A percentile compares a stretch with the other conserved stretches of the same genome.
Conservation (phyloP, 805 yeast species). For the Nakazawaea holstii region DNA sequence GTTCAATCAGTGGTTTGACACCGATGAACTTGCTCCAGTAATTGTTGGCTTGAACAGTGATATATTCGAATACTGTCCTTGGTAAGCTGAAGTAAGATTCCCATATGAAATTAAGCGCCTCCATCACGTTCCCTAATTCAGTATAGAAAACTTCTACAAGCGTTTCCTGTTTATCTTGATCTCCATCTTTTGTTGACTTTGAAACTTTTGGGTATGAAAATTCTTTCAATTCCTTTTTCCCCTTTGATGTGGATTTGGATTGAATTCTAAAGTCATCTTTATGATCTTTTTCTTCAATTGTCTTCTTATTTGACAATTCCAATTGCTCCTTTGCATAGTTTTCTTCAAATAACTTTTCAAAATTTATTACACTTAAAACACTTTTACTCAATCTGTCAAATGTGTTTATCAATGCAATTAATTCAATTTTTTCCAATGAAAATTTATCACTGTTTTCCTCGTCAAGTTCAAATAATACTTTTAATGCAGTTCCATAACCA, state of each 20-base stretch:
- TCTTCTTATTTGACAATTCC: constrained; percentile 22
- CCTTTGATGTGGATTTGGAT: background rate
- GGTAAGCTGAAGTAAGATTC: constrained; percentile 71
- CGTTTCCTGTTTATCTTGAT: background rate
- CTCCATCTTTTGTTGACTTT: background rate
- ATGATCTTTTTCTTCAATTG: constrained; percentile 14
- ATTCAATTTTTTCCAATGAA: constrained; percentile 63
- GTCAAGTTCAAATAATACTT: constrained; percentile 76
- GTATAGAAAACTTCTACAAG: constrained; percentile 39
- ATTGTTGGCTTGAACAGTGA: constrained; percentile 41
- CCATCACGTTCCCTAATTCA: constrained; percentile 47
- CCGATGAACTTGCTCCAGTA: constrained; percentile 80
- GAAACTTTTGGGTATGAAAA: background rate
- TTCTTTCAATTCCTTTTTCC: background rate
- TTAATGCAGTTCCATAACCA: constrained; percentile 96
- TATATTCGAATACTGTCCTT: constrained; percentile 44
- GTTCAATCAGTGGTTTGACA: constrained; percentile 22
- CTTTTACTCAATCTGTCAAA: constrained; percentile 89
- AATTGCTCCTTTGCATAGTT: constrained; percentile 60
- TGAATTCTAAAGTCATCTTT: constrained; percentile 3
- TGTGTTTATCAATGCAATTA: constrained; percentile 87
- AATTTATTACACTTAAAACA: constrained; percentile 65
- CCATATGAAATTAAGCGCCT: constrained; percentile 60
- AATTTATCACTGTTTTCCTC: constrained; percentile 41
- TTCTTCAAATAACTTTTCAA: constrained; percentile 49